Evolutionary conservation across 495 filamentous ascomycete genomes (phyloP).

Genomic region (Penicillium paradoxum): DNA sequence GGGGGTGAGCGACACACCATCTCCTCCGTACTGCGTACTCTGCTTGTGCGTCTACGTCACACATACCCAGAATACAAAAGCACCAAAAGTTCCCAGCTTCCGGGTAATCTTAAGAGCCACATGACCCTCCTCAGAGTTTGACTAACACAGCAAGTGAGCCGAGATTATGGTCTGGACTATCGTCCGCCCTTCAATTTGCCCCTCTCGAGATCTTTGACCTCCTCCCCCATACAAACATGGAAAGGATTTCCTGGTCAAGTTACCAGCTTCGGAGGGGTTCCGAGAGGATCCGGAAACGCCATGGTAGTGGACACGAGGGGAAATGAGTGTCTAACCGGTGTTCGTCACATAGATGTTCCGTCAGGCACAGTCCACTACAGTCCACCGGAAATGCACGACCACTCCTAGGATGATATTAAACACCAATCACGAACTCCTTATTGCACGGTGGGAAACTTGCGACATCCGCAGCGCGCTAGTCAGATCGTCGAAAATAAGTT

Average conservation of each 20-base stretch:
- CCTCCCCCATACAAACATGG: neutral
- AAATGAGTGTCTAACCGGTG: neutral
- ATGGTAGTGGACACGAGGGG: neutral
- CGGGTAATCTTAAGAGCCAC: neutral
- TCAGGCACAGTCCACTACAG: neutral
- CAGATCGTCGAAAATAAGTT: neutral
- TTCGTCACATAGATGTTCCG: neutral
- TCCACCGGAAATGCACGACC: neutral
- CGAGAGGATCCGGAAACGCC: neutral
- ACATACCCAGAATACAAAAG: neutral
- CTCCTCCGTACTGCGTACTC: neutral
- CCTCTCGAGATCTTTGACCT: neutral
- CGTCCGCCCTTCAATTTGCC: no score
- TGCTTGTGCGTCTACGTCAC: neutral
- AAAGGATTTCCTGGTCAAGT: neutral
- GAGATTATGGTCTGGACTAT: neutral
- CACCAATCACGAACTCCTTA: neutral
- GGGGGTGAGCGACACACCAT: neutral
- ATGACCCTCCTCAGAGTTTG: neutral
- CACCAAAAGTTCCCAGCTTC: neutral
- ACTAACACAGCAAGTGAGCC: constrained; percentile 1
- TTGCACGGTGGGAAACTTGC: no score
- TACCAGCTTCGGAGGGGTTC: neutral
- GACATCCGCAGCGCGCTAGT: neutral
- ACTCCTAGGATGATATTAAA: neutral